Percentiles rank a stretch among this genome's conserved stretches.
phyloP scores from a whole-genome alignment of 2,329 filamentous ascomycete species.

The Aspergillus puulaauensis region DNA sequence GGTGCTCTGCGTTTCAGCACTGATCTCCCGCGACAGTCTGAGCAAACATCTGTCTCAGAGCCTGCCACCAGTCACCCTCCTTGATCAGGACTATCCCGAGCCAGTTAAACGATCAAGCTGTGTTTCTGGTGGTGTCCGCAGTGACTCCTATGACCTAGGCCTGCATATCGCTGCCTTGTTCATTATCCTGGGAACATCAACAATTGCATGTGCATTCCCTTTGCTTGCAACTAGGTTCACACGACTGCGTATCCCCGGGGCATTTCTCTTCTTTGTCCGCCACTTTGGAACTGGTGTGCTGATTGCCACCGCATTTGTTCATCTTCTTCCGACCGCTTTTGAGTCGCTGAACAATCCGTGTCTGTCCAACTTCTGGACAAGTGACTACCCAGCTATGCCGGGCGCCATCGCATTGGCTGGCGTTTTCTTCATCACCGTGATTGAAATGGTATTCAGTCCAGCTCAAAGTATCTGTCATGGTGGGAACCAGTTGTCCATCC shows the following conservation, averaged over 20 bases:
- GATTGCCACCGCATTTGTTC: slow-evolving; percentile 83
- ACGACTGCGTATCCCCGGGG: slow-evolving; percentile 56
- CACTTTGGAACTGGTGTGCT: slow-evolving; percentile 81
- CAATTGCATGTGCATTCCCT: slow-evolving; percentile 64
- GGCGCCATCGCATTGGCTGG: slow-evolving; percentile 48
- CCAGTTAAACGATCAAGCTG: slow-evolving; percentile 23
- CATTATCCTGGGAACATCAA: slow-evolving; percentile 56
- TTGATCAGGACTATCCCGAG: not conserved
- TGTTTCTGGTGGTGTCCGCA: slow-evolving; percentile 21
- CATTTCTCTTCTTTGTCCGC: slow-evolving; percentile 50
- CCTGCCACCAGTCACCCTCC: fast-evolving
- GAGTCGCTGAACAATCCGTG: slow-evolving; percentile 50
- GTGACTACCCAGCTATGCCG: slow-evolving; percentile 48
- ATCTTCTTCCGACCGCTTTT: slow-evolving; percentile 69
- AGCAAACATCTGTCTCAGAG: too few relatives aligned
- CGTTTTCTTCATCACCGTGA: slow-evolving; percentile 49
- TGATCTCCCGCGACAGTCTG: too few relatives aligned
- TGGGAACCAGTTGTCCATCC: slow-evolving; percentile 19
- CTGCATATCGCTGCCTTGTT: slow-evolving; percentile 65
- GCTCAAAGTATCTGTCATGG: not conserved
- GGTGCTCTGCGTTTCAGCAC: too few relatives aligned
- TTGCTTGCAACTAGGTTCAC: slow-evolving; percentile 62
- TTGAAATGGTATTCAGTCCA: slow-evolving; percentile 57
- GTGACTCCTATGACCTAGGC: slow-evolving; percentile 56
- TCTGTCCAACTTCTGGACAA: slow-evolving; percentile 46